phyloP scores from a whole-genome alignment of 352 stramenopile species.

The Globisporangium nagaii region DNA sequence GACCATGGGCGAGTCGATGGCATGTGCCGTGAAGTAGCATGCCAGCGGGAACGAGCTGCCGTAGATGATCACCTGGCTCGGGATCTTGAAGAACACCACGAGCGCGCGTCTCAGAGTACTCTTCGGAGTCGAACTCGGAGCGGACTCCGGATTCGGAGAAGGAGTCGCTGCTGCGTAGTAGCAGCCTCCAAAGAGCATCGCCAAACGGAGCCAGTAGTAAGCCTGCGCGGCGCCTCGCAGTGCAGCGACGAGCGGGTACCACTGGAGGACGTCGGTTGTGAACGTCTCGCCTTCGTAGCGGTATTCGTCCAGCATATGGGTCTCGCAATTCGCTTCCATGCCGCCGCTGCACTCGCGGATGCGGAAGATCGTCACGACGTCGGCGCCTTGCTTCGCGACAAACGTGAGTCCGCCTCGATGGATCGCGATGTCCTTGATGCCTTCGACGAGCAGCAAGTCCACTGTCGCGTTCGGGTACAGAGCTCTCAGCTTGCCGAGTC shows the following conservation, averaged over 20 bases:
- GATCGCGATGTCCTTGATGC: constrained; percentile 2
- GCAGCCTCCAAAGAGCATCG: constrained; percentile 1
- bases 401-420: neutral
- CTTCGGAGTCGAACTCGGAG: neutral
- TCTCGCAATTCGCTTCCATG: neutral
- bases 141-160: neutral
- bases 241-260: neutral
- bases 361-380: constrained; percentile 10
- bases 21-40: constrained; percentile 16
- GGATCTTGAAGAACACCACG: constrained; percentile 12
- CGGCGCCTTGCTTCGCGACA: neutral
- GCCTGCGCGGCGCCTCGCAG: constrained; percentile 2
- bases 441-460: constrained; percentile 7
- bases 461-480: constrained; percentile 1
- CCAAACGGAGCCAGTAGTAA: constrained; percentile 10
- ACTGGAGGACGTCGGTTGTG: constrained; percentile 4
- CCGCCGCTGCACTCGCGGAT: neutral
- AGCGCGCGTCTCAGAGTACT: neutral
- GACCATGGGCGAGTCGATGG: constrained; percentile 15
- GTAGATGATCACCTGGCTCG: constrained; percentile 17
- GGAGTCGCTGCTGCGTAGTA: constrained; percentile 1
- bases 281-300: constrained; percentile 12
- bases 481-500: neutral
- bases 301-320: constrained; percentile 5
- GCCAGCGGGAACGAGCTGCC: constrained; percentile 15